phyloP scores from a whole-genome alignment of 768 basidiomycete species.

The Hygrocybe coccinea region DNA sequence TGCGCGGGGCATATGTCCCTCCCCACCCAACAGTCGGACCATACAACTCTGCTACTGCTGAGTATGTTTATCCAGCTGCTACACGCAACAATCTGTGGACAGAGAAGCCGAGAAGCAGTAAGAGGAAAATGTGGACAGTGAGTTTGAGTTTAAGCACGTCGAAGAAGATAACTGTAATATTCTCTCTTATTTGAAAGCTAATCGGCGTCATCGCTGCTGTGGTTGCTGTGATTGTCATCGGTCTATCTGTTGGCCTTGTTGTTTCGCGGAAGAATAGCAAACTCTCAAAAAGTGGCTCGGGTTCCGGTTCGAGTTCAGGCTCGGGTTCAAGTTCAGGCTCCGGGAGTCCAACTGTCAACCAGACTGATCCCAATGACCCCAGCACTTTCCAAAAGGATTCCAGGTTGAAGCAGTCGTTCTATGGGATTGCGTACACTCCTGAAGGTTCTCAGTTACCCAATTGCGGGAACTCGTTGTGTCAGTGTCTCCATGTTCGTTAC shows the following conservation, averaged over 20 bases:
- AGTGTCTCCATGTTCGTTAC: slow-evolving; percentile 13
- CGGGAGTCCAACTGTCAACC: slow-evolving; percentile 13
- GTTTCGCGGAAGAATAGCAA: slow-evolving; percentile 38
- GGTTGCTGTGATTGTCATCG: slow-evolving; percentile 42
- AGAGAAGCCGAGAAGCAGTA: neutral
- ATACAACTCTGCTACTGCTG: neutral
- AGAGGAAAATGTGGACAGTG: slow-evolving; percentile 3
- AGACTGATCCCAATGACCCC: slow-evolving; percentile 57
- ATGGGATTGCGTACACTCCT: slow-evolving; percentile 86
- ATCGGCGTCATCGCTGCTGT: slow-evolving; percentile 39
- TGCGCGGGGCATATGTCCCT: neutral
- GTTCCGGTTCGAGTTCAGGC: slow-evolving; percentile 3
- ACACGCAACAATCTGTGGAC: neutral
- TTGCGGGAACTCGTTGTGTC: slow-evolving; percentile 54
- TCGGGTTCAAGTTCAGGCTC: slow-evolving; percentile 6
- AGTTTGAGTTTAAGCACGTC: neutral
- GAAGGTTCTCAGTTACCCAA: slow-evolving; percentile 62
- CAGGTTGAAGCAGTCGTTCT: slow-evolving; percentile 69
- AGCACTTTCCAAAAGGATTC: slow-evolving; percentile 70
- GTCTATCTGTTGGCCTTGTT: slow-evolving; percentile 53
- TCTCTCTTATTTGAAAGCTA: slow-evolving; percentile 35
- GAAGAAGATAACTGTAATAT: neutral
- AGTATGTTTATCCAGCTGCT: neutral
- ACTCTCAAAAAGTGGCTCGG: slow-evolving; percentile 12
- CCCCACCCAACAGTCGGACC: neutral